phyloP scores from a whole-genome alignment of 1,139 yeast species.

The Saccharomyces hybrid region DNA sequence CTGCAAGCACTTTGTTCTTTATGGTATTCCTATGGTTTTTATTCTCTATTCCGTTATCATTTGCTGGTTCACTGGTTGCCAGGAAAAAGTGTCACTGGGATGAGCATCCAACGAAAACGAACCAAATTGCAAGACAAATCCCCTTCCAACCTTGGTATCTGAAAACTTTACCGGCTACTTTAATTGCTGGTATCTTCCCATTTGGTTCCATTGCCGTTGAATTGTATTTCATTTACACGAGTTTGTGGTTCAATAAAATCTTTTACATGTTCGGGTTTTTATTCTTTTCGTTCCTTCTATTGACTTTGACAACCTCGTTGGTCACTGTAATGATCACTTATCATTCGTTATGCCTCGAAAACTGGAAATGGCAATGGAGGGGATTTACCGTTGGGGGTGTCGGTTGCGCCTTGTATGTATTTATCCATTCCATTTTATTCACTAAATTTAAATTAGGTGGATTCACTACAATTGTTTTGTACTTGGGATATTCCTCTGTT shows the following conservation, averaged over 20 bases:
- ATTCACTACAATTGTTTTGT: too few relatives aligned
- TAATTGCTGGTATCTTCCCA: conserved; percentile 86
- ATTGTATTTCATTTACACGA: conserved; percentile 78
- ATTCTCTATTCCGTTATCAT: conserved; percentile 77
- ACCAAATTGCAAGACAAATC: conserved; percentile 92
- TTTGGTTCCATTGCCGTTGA: conserved; percentile 94
- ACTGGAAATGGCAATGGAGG: too few relatives aligned
- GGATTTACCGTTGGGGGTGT: too few relatives aligned
- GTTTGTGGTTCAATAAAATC: conserved; percentile 90
- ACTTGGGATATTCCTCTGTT: too few relatives aligned
- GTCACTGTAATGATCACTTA: too few relatives aligned
- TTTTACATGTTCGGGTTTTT: conserved; percentile 97
- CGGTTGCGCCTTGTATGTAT: too few relatives aligned
- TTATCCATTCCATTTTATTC: too few relatives aligned
- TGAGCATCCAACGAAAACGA: conserved; percentile 69
- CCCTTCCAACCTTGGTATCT: conserved; percentile 87
- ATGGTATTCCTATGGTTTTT: conserved; percentile 78
- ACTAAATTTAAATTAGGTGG: too few relatives aligned
- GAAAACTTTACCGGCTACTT: conserved; percentile 55
- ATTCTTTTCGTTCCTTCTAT: conserved; percentile 75
- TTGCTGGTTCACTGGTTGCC: conserved; percentile 75
- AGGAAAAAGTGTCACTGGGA: conserved; percentile 51
- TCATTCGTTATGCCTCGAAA: too few relatives aligned
- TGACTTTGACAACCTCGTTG: conserved; percentile 67
- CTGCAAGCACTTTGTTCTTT: conserved; percentile 82